Evolutionary conservation across 345 rosid genomes (phyloP).

Genomic region (Lumnitzera racemosa): DNA sequence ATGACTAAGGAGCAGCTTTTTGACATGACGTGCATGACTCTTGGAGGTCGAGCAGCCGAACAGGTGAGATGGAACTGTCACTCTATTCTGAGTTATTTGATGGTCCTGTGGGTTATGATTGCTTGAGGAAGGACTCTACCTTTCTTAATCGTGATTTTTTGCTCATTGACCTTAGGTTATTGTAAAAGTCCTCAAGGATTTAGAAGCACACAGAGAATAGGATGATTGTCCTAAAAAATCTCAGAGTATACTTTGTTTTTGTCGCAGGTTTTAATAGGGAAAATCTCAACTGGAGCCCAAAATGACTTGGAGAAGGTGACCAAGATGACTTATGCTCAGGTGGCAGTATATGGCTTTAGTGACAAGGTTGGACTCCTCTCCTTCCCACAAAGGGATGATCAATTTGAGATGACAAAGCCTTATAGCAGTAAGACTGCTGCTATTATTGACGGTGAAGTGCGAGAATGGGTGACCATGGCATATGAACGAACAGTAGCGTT

Average conservation of each 20-base stretch:
- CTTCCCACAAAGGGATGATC: conserved; percentile 76
- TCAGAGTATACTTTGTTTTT: not conserved
- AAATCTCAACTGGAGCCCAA: conserved; percentile 90
- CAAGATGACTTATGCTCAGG: conserved; percentile 93
- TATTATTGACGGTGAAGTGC: conserved; percentile 71
- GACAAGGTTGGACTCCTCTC: conserved; percentile 95
- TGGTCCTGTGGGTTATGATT: too few relatives aligned
- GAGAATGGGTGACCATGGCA: conserved; percentile 86
- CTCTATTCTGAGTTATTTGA: too few relatives aligned
- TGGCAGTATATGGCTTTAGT: conserved; percentile 92
- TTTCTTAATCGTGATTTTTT: not conserved
- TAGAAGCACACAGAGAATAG: too few relatives aligned
- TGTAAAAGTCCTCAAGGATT: too few relatives aligned
- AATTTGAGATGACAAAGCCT: conserved; percentile 68
- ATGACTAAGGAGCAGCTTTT: conserved; percentile 96
- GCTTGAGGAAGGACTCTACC: too few relatives aligned
- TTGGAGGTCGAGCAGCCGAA: conserved; percentile 97
- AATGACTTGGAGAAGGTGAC: conserved; percentile 96
- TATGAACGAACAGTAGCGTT: conserved; percentile 52
- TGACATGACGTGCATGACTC: conserved; percentile 95
- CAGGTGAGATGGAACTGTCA: conserved; percentile 36
- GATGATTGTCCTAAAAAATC: not conserved
- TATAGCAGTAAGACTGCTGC: conserved; percentile 91
- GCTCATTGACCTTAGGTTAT: not conserved
- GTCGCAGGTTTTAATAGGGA: conserved; percentile 72